Conservation (phyloP, 805 yeast genomes). For the Saccharomycopsis sp. region DNA sequence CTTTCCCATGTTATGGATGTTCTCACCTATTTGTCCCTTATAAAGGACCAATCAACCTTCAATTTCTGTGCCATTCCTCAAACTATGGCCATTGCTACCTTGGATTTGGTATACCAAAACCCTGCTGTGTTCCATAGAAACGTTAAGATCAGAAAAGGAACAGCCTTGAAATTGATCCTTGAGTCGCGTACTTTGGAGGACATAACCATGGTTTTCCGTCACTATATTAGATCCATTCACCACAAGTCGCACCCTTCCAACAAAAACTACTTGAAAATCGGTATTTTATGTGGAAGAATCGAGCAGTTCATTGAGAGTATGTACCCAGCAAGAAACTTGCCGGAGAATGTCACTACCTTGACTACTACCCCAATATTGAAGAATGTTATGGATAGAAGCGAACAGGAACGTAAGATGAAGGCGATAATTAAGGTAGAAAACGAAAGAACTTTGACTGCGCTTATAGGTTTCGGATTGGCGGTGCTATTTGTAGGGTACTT, state of each 20-base stretch:
- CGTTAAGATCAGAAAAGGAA: conserved; percentile 87
- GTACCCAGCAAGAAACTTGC: conserved; percentile 56
- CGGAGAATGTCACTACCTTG: conserved; percentile 31
- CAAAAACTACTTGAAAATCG: conserved; percentile 79
- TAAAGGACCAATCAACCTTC: conserved; percentile 77
- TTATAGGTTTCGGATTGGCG: conserved; percentile 7
- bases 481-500: conserved; percentile 4
- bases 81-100: conserved; percentile 97
- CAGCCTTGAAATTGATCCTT: conserved; percentile 70
- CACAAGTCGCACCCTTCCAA: conserved; percentile 72
- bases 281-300: conserved; percentile 79
- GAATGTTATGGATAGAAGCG: conserved; percentile 38
- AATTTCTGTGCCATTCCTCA: conserved; percentile 97
- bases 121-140: conserved; percentile 59
- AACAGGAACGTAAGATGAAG: conserved; percentile 29
- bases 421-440: conserved; percentile 7
- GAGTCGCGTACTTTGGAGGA: conserved; percentile 68
- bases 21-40: conserved; percentile 64
- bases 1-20: conserved; percentile 72
- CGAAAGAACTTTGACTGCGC: conserved; percentile 9
- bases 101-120: conserved; percentile 80
- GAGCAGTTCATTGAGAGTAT: conserved; percentile 80
- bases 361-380: conserved; percentile 31
- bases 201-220: conserved; percentile 69
- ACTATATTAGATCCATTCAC: conserved; percentile 70